phyloP scores from a whole-genome alignment of 108 stramenopile genomes.

The Epithemia pelagica region DNA sequence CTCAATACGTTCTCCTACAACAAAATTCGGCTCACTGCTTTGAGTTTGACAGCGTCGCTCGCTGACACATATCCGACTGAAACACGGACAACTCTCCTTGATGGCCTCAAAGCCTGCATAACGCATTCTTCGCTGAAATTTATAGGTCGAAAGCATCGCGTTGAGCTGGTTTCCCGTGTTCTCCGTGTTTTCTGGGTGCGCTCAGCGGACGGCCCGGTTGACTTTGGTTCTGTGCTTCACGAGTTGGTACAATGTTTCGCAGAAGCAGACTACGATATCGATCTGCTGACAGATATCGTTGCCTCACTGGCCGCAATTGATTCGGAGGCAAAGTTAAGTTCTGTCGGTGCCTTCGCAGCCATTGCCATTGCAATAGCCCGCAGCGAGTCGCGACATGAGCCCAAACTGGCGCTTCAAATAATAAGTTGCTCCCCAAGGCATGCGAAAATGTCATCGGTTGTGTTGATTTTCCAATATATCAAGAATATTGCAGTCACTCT shows the following conservation, averaged over 20 bases:
- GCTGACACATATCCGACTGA: neutral
- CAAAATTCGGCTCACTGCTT: neutral
- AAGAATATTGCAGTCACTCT: neutral
- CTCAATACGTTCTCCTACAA: slow-evolving; percentile 7
- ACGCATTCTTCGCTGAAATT: neutral
- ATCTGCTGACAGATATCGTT: no score
- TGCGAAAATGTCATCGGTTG: neutral
- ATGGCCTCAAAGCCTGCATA: neutral
- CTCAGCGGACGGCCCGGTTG: neutral
- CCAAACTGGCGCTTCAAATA: neutral
- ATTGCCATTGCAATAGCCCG: neutral
- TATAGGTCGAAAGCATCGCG: neutral
- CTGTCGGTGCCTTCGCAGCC: neutral
- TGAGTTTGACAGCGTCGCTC: neutral
- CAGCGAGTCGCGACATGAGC: neutral
- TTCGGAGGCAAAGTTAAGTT: neutral
- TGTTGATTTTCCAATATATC: neutral
- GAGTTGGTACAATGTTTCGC: neutral
- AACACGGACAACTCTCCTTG: neutral
- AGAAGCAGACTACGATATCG: neutral
- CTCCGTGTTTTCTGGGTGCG: neutral
- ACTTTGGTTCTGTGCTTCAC: neutral
- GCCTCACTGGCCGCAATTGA: neutral
- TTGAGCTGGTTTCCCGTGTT: neutral
- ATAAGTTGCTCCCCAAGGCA: neutral